A percentile compares a stretch with the other conserved stretches of the same genome.
Conservation (phyloP, 148 eudicot species). For the Camellia granthamiana region DNA sequence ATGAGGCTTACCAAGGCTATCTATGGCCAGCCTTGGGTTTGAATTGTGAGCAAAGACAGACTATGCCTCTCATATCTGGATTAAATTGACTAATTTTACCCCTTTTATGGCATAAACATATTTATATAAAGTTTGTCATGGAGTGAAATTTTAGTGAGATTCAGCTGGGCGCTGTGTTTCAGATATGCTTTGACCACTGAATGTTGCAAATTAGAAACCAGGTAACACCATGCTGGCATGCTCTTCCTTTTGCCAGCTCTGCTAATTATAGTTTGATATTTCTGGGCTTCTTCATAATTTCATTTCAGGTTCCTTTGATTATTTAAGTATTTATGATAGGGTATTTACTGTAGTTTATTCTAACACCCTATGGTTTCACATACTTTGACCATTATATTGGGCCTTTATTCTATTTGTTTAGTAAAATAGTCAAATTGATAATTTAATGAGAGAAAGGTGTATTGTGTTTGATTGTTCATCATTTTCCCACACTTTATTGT, state of each 20-base stretch:
- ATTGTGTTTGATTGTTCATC: neutral
- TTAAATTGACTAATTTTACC: neutral
- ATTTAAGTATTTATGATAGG: neutral
- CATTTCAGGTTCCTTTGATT: conserved; percentile 11
- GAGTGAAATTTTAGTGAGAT: neutral
- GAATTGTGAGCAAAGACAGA: neutral
- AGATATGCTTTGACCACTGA: neutral
- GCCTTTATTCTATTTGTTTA: neutral
- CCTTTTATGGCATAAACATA: neutral
- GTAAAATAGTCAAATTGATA: neutral
- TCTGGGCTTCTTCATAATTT: neutral
- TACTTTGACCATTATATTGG: neutral
- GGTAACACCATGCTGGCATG: neutral
- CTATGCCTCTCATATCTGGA: neutral
- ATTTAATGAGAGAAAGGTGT: neutral
- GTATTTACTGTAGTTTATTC: no score
- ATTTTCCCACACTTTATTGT: neutral
- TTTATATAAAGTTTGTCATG: neutral
- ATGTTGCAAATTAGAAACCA: neutral
- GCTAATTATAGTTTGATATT: neutral
- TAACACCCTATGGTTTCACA: neutral
- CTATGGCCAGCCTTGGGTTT: neutral
- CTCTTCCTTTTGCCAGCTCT: neutral
- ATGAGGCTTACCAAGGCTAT: no score
- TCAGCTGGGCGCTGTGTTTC: neutral